These are phyloP conservation scores for Jacaranda copaia DNA, from an alignment of 257 asterid genomes.

Conservation along the genomic window DNA sequence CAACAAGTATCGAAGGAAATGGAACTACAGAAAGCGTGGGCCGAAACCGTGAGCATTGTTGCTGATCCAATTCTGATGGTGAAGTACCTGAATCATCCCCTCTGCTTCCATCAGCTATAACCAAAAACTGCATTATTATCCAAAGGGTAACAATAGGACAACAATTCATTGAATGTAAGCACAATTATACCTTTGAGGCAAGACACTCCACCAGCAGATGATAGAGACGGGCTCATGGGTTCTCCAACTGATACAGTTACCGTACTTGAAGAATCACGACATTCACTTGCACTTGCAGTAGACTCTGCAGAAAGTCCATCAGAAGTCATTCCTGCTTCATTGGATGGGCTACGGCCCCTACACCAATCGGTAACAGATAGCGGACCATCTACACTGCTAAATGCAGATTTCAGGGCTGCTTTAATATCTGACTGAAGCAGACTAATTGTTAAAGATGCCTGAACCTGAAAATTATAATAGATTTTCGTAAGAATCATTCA, in stretches of 20 bases:
- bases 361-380: conserved; percentile 93
- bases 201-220: conserved; percentile 70
- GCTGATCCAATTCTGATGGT: conserved; percentile 77
- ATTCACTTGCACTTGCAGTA: conserved; percentile 90
- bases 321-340: conserved; percentile 67
- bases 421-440: conserved; percentile 96
- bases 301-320: conserved; percentile 93
- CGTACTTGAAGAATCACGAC: conserved; percentile 93
- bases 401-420: conserved; percentile 92
- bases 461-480: conserved; percentile 71
- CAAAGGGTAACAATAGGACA: conserved; percentile 32
- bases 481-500: conserved; percentile 27
- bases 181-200: conserved; percentile 63
- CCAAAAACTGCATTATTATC: conserved; percentile 37
- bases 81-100: conserved; percentile 68
- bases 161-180: conserved; percentile 28
- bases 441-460: conserved; percentile 79
- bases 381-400: conserved; percentile 93
- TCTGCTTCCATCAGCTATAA: conserved; percentile 72
- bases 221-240: conserved; percentile 87
- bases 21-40: conserved; percentile 92
- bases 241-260: conserved; percentile 78
- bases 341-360: conserved; percentile 84
- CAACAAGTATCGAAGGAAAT: conserved; percentile 94
- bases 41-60: conserved; percentile 66